These are phyloP conservation scores for Wilcoxina mikolae DNA, from an alignment of 495 filamentous ascomycete genomes.

Conservation along the genomic window DNA sequence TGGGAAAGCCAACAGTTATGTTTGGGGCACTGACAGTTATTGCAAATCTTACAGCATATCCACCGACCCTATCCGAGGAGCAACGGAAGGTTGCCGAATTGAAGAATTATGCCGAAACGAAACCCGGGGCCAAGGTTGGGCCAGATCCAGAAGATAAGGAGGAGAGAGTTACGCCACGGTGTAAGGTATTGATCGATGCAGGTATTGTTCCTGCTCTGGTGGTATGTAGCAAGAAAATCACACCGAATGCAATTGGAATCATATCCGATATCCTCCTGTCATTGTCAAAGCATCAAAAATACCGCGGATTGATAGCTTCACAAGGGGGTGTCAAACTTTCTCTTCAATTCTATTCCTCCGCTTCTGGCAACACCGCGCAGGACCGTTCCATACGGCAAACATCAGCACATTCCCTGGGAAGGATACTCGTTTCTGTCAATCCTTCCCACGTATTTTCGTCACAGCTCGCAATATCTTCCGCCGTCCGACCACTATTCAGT, in stretches of 20 bases:
- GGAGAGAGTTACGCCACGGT: conserved; percentile 58
- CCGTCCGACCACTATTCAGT: conserved; percentile 61
- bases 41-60: conserved; percentile 66
- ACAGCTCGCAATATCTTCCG: conserved; percentile 53
- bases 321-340: conserved; percentile 82
- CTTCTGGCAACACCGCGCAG: conserved; percentile 29
- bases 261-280: conserved; percentile 63
- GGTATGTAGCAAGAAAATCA: conserved; percentile 50
- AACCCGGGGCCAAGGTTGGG: conserved; percentile 41
- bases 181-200: conserved; percentile 57
- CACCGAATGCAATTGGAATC: conserved; percentile 46
- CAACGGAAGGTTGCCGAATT: conserved; percentile 79
- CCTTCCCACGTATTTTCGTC: conserved; percentile 73
- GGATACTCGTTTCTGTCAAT: conserved; percentile 79
- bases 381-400: conserved; percentile 25
- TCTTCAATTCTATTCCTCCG: conserved; percentile 47
- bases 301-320: conserved; percentile 68
- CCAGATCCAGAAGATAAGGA: conserved; percentile 59
- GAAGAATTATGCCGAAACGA: conserved; percentile 78
- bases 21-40: conserved; percentile 79
- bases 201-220: conserved; percentile 61
- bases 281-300: conserved; percentile 52
- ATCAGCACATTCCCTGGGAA: conserved; percentile 67
- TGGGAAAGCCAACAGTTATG: conserved; percentile 50
- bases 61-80: conserved; percentile 68